Evolutionary conservation across 805 yeast species (phyloP).

Genomic region (Myxozyma melibiosi): DNA sequence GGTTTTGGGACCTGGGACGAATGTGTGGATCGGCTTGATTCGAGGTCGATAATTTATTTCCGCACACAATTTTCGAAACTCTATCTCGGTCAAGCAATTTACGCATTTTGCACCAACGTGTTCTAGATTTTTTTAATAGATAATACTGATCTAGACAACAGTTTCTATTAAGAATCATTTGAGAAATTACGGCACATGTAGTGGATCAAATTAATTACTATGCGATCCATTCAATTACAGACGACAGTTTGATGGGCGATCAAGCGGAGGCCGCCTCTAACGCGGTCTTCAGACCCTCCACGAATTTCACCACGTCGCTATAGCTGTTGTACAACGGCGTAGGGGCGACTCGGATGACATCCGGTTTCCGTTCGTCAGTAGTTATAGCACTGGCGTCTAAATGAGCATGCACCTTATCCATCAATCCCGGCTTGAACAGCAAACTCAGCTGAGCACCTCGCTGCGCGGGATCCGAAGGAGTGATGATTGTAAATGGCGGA

Average conservation of each 20-base stretch:
- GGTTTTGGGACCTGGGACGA: too few species aligned
- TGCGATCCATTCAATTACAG: neutral
- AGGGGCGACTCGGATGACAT: slow-evolving; percentile 89
- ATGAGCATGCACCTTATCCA: slow-evolving; percentile 60
- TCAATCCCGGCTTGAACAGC: slow-evolving; percentile 63
- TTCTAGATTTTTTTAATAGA: too few species aligned
- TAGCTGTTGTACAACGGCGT: slow-evolving; percentile 80
- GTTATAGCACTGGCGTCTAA: slow-evolving; percentile 63
- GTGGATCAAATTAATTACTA: neutral
- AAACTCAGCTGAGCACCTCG: slow-evolving; percentile 85
- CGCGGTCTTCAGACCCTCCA: slow-evolving; percentile 49
- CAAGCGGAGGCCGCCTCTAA: slow-evolving; percentile 35
- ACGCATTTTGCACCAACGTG: too few species aligned
- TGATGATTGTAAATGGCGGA: slow-evolving; percentile 61
- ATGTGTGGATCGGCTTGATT: too few species aligned
- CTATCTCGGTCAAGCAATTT: too few species aligned
- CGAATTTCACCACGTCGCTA: slow-evolving; percentile 58
- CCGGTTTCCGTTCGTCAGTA: slow-evolving; percentile 87
- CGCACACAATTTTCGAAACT: too few species aligned
- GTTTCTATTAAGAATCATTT: neutral
- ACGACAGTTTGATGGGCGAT: too few species aligned
- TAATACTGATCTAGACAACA: too few species aligned
- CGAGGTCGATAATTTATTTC: too few species aligned
- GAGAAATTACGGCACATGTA: neutral
- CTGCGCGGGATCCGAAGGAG: slow-evolving; percentile 60